Evolutionary conservation across 306 rosid genomes (phyloP), one percentile per base, ranked within the genome.

Genomic region (Nissolia schottii): DNA sequence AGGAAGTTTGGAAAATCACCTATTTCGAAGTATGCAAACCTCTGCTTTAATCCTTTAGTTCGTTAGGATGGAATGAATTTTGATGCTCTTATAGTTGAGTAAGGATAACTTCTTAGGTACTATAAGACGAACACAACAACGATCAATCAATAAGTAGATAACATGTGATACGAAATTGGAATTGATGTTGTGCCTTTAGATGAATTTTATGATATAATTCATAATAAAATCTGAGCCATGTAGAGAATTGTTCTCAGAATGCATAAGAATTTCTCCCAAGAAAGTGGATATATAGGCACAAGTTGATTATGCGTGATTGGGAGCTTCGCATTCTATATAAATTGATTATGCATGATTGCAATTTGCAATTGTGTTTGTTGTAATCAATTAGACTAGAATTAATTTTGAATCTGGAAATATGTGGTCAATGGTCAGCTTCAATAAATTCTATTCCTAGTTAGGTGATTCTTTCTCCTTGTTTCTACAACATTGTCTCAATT

Each of bases 1-100:
- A 56, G 99, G 99, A 69, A 95, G 99, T 83, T 77, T 95, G 6
- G 99, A 95, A 81, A 91, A 95, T 81, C 99, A 91, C 83, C 79
- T 95, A 25, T 95, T 95, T 82, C 93, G 96, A 81, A 95, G 99
- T 95, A 95, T 73, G 86, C 16, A 55, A 6, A 28, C 45, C 60
- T 59, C 43, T 70, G 53, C 34, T 62, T 61, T 67, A n/a, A 22
- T 15, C 20, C 35, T 41, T 63, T 25, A 13, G 41, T 37, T 55
- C 14, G 5, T 72, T 65, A 6, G 31, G 34, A 37, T 43, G 40
- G 22, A 58, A 32, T 61, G 34, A 15, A 31, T 23, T 71, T 64
- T 15, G 73, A 63, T 78, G 28, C 8, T 50, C 54, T 48, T 13
- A 8, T 50, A 50, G 14, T 8, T 64, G 51, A 55, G 29, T 31